Evolutionary conservation across 1,284 basidiomycete species (phyloP), one percentile per base, ranked within the genome.

Genomic region (Cutaneotrichosporon sp.): DNA sequence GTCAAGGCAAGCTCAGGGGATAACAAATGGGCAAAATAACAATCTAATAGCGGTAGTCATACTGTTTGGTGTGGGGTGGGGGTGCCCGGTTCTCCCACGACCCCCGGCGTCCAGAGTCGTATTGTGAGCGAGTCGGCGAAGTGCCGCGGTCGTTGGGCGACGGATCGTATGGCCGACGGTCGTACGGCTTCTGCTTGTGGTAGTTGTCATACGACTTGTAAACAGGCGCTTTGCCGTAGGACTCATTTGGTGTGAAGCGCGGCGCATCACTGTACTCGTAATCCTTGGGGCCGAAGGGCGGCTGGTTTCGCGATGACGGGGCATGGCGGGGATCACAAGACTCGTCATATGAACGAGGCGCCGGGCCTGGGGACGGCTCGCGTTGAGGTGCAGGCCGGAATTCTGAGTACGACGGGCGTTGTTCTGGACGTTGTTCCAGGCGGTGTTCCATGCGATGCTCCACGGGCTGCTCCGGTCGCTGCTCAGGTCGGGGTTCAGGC

Each of bases 121-220:
- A 53, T 13, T 31, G 51, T 30, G 51, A 31, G 18, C 30, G 18
- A 4, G 31, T 30, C 16, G 51, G 51, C 14, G 51, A 53, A 16
- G 30, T 6, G 30, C 31, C 51, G 5, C 51, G 51, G 18, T 53
- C 31, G 18, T 14, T 14, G 31, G 55, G 55, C 38, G 34, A 38
- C 30, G 10, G 32, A 14, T 22, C 53, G n/a, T 50, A 50, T 6
- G 53, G 53, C 53, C 21, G 22, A 14, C 57, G 30, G 22, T 51
- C 47, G 31, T 47, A 47, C 57, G 42, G 26, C n/a, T 49, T 46
- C 34, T 52, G 36, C 58, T n/a, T 30, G 9, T 50, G 18, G 31
- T 40, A 42, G 30, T 56, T 53, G 49, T 36, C 38, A 5, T 57
- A 60, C 22, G 38, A 21, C 56, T 58, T 61, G 56, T 64, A 46